Percentiles rank a stretch among this genome's conserved stretches.
Evolutionary conservation across 495 filamentous ascomycete genomes (phyloP).

Genomic region (Podospora pseudopauciseta): DNA sequence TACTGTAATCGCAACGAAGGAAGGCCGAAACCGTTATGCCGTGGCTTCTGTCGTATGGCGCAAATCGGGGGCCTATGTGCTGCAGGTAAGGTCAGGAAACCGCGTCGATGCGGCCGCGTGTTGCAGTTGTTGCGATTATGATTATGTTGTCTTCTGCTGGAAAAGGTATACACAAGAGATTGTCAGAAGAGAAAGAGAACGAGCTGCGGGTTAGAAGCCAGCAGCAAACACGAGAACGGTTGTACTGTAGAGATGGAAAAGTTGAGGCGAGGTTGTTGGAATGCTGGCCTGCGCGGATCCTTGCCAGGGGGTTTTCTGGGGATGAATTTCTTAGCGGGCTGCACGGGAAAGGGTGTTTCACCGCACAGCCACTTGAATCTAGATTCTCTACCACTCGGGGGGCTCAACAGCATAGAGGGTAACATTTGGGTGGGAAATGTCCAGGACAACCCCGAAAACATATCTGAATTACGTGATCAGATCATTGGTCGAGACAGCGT

Average conservation of each 20-base stretch:
- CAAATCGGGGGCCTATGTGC: background rate
- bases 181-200: constrained; percentile 13
- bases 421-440: background rate
- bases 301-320: constrained; percentile 14
- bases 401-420: background rate
- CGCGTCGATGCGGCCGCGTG: background rate
- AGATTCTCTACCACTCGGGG: background rate
- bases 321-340: constrained; percentile 19
- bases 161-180: constrained; percentile 10
- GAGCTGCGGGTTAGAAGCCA: constrained; percentile 6
- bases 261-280: background rate
- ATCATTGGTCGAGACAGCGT: background rate
- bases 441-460: background rate
- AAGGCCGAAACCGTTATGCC: background rate
- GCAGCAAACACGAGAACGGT: constrained; percentile 11
- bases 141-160: background rate
- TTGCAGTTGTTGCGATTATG: background rate
- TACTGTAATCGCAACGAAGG: background rate
- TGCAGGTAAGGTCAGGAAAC: background rate
- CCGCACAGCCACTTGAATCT: constrained; percentile 22
- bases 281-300: constrained; percentile 3
- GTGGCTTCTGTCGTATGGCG: background rate
- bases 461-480: background rate
- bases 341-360: constrained; percentile 25
- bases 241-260: constrained; percentile 2